These are phyloP conservation scores for Adiantum capillusveneris DNA, from an alignment of 75 land plant genomes.

Conservation along the genomic window DNA sequence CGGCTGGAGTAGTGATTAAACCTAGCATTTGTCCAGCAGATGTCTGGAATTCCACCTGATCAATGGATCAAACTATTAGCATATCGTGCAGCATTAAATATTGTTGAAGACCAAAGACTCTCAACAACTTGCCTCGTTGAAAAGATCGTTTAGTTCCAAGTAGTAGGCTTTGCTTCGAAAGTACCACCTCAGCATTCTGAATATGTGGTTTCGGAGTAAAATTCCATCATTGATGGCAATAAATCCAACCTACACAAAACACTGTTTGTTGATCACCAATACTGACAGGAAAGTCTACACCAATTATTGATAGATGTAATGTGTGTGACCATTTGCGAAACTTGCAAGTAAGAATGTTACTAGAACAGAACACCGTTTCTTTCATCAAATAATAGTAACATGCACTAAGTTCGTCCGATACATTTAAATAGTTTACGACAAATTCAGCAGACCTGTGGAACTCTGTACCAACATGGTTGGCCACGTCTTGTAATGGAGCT, in stretches of 20 bases:
- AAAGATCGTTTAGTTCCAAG: constrained; percentile 75
- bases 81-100: neutral
- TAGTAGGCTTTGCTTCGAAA: constrained; percentile 75
- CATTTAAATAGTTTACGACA: too few species aligned
- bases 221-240: constrained; percentile 95
- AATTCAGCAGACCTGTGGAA: constrained; percentile 52
- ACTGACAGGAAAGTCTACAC: too few species aligned
- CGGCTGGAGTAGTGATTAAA: constrained; percentile 86
- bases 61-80: neutral
- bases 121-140: constrained; percentile 66
- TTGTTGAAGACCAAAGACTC: neutral
- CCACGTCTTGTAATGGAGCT: constrained; percentile 78
- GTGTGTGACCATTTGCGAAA: too few species aligned
- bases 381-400: too few species aligned
- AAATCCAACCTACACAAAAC: constrained; percentile 56
- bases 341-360: neutral
- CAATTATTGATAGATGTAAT: too few species aligned
- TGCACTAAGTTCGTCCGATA: too few species aligned
- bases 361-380: too few species aligned
- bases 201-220: constrained; percentile 77
- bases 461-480: constrained; percentile 96
- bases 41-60: constrained; percentile 92
- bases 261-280: too few species aligned
- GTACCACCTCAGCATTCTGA: constrained; percentile 65
- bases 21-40: constrained; percentile 96